phyloP scores from a whole-genome alignment of 2,329 filamentous ascomycete genomes.

The Dactylellina cionopaga region DNA sequence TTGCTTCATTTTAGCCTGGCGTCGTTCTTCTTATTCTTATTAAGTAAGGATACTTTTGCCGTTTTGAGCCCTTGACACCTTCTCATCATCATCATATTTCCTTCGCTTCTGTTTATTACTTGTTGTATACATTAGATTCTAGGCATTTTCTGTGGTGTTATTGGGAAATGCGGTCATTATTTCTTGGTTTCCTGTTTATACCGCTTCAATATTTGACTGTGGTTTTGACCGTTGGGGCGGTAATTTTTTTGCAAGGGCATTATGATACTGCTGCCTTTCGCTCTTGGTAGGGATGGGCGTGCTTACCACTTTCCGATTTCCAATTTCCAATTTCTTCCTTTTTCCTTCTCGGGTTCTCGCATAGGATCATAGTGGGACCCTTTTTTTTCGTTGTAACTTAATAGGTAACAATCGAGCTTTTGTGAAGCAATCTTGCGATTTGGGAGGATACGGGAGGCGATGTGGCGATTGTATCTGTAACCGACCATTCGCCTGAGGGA shows the following conservation, averaged over 20 bases:
- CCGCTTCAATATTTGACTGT: background rate
- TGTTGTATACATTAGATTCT: slow-evolving; percentile 2
- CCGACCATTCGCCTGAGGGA: too few relatives aligned
- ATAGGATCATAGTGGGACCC: too few relatives aligned
- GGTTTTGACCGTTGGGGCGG: background rate
- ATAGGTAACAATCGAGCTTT: background rate
- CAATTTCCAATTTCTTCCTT: background rate
- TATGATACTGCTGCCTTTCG: background rate
- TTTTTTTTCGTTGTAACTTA: too few relatives aligned
- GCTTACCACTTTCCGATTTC: background rate
- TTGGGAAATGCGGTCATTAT: background rate
- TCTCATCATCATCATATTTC: background rate
- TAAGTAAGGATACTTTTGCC: background rate
- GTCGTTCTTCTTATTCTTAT: background rate
- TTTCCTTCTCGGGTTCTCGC: too few relatives aligned
- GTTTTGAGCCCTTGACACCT: background rate
- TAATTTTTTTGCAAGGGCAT: background rate
- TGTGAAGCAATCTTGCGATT: background rate
- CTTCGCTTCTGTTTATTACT: background rate
- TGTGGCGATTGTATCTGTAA: slow-evolving; percentile 28
- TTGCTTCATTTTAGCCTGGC: slow-evolving; percentile 23
- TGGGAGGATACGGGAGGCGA: background rate
- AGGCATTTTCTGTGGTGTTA: slow-evolving; percentile 33
- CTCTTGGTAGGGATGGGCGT: background rate
- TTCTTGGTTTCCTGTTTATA: background rate